Base-by-base conservation (phyloP, 768 basidiomycete genomes). In the Clathrus columnatus region DNA sequence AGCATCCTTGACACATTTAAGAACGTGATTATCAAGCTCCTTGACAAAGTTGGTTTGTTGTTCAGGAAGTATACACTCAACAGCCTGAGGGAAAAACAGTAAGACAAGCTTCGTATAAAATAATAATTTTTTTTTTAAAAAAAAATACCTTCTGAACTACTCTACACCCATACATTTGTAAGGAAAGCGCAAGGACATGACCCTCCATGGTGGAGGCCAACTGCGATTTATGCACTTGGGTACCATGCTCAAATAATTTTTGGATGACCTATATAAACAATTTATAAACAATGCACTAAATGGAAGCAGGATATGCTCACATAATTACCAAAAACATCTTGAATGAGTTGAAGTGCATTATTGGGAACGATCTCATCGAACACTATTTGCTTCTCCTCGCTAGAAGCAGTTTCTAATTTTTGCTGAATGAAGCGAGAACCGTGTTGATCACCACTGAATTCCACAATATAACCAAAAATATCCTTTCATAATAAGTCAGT, bases 371-470 rank as follows among this genome's bases (percentile, higher is more conserved):
- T 88, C 71, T 98, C 95, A 48, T 87, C 83, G 59, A 92, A 96
- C 32, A 95, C 76, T 29, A 73, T 67, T 61, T 87, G 81, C 66
- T 82, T 85, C 63, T 92, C 91, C 57, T 91, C 90, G 36, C 75
- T 75, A n/a, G 80, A 76, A 5, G 91, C 86, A 1, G 70, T 73
- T 66, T 88, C 84, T 42, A 97, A 75, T 64, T 87, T 85, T 62
- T 87, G 83, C 67, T 98, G 95, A 58, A 99, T 93, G 69, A 97
- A 92, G 7, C 95, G 83, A n/a, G 93, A 96, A n/a, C 93, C 95
- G 60, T 94, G 88, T 65, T 96, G 94, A 69, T 98, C 95, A 14
- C 82, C 81, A 56, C 89, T 85, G 67, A 99, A 99, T 68, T 97
- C 95, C 41, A 89, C 84, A 53, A 95, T 69, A 66, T 87, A 80